Percentiles rank a stretch among this genome's conserved stretches.
phyloP scores from a whole-genome alignment of 768 basidiomycete species.

The Russula abietina region DNA sequence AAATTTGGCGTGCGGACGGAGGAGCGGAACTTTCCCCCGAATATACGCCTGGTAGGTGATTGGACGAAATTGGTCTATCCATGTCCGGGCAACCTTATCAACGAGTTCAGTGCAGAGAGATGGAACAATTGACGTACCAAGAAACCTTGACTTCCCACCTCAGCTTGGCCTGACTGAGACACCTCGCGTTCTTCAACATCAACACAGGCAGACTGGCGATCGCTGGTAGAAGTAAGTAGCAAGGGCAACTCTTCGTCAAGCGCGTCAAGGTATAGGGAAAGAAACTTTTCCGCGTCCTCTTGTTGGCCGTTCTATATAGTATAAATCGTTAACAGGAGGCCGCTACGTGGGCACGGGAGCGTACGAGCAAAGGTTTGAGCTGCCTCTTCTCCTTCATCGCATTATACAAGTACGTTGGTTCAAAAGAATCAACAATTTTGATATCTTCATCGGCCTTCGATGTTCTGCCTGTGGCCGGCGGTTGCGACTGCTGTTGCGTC shows the following conservation, averaged over 20 bases:
- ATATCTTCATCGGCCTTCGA: slow-evolving; percentile 44
- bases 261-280: neutral
- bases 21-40: slow-evolving; percentile 51
- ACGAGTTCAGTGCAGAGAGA: neutral
- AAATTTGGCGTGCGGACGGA: slow-evolving; percentile 74
- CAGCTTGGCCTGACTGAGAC: neutral
- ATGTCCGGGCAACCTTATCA: neutral
- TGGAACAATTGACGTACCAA: neutral
- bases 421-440: slow-evolving; percentile 60
- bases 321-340: neutral
- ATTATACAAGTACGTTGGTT: slow-evolving; percentile 82
- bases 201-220: neutral
- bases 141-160: neutral
- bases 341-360: slow-evolving; percentile 27
- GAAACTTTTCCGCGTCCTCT: neutral
- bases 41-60: neutral
- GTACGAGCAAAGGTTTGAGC: slow-evolving; percentile 86
- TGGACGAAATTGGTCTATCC: neutral
- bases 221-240: neutral
- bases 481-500: slow-evolving; percentile 1
- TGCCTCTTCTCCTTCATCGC: slow-evolving; percentile 90
- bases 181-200: neutral
- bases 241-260: neutral
- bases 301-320: neutral
- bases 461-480: slow-evolving; percentile 29